Base-by-base conservation (phyloP, 352 stramenopile genomes). In the Globisporangium spiculum region DNA sequence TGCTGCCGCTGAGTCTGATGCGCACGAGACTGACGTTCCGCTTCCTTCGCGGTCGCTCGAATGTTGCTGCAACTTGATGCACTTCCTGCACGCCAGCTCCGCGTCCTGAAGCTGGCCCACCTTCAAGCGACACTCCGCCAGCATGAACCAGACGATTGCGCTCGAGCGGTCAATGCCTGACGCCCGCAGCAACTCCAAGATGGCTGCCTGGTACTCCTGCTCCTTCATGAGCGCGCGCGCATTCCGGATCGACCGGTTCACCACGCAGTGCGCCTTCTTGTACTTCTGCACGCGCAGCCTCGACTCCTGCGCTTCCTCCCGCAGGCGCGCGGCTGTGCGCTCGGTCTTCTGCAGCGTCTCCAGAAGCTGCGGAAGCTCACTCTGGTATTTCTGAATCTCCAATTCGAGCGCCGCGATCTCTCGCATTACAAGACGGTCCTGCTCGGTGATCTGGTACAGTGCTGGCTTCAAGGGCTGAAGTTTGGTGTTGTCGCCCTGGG, bases 191-290 rank as follows among this genome's bases (percentile, higher is more conserved):
- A 90, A 71, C 72, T 90, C 81, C 27, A 90, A 56, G 27, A 90
- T 87, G 27, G 81, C 79, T 24, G 80, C 78, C 69, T 87, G 82
- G 65, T 83, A 88, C 68, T 90, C 81, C 38, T 81, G 70, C 68
- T 85, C 76, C 14, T 70, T 54, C 65, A 90, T 84, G 60, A 79
- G 74, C 62, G 71, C 58, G 22, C 70, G 73, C 8, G 75, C 74
- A 0, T 67, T 68, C 26, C 75, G 74, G 70, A 88, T 74, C 12
- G 81, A 73, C 55, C 81, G 79, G n/a, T 71, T 52, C 41, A 89
- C 79, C 3, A 75, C 71, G 44, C 65, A 61, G 56, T 83, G 75
- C 22, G 81, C 81, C 59, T 86, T 83, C 20, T 75, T 68, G 65
- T 88, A 89, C 66, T 73, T 73, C 64, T 67, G 63, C 60, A 83